Evolutionary conservation across 495 filamentous ascomycete species (phyloP).

Genomic region (Pyronema domesticum): DNA sequence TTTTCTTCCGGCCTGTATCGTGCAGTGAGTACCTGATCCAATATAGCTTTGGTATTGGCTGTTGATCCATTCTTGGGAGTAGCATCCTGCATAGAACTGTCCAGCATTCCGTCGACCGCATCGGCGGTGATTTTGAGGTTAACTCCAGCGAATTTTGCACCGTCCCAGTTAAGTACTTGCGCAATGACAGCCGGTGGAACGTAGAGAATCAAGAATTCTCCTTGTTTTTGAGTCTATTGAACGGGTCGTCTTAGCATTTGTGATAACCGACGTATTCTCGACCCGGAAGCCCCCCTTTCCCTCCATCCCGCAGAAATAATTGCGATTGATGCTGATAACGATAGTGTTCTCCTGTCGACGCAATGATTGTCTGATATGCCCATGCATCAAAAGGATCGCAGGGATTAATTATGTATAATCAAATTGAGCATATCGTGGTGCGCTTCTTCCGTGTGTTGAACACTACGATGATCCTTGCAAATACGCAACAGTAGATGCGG

Average conservation of each 20-base stretch:
- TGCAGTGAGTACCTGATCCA: constrained; percentile 39
- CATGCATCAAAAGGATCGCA: constrained; percentile 8
- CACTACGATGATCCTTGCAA: neutral
- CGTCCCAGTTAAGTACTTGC: constrained; percentile 19
- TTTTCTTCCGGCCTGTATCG: constrained; percentile 55
- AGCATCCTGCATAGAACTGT: constrained; percentile 3
- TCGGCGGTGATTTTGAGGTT: constrained; percentile 13
- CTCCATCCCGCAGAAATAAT: neutral
- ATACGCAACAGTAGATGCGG: neutral
- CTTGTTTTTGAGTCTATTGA: constrained; percentile 21
- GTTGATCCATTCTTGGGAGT: constrained; percentile 12
- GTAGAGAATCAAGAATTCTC: constrained; percentile 13
- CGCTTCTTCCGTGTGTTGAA: constrained; percentile 2
- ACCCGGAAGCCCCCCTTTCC: neutral
- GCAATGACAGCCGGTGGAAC: constrained; percentile 13
- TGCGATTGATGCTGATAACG: neutral
- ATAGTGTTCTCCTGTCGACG: neutral
- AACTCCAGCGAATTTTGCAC: constrained; percentile 17
- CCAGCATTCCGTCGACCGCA: neutral
- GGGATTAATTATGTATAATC: constrained; percentile 3
- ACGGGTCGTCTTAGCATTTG: constrained; percentile 20
- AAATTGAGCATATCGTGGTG: neutral
- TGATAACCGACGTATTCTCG: neutral
- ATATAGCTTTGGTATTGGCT: neutral
- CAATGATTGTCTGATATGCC: constrained; percentile 6